A percentile compares a stretch with the other conserved stretches of the same genome.
phyloP scores from a whole-genome alignment of 768 basidiomycete species.

The Lactarius akahatsu region DNA sequence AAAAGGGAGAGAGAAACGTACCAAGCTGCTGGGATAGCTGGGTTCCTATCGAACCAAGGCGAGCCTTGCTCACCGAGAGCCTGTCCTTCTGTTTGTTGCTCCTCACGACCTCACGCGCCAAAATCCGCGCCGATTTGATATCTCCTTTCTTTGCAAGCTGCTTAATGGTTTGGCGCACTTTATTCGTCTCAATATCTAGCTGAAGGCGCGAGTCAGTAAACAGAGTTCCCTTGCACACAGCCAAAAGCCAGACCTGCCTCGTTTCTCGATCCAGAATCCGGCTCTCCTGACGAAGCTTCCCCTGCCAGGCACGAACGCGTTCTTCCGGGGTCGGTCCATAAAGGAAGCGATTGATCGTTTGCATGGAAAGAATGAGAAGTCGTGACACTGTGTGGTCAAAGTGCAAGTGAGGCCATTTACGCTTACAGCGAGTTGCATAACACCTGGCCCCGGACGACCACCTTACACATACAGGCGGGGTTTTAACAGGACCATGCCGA shows the following conservation, averaged over 20 bases:
- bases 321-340: conserved; percentile 98
- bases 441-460: no score
- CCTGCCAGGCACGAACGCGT: conserved; percentile 87
- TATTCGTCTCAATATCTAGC: conserved; percentile 80
- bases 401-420: neutral
- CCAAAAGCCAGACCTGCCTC: conserved; percentile 70
- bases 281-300: conserved; percentile 77
- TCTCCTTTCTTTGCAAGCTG: conserved; percentile 90
- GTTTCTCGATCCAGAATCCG: conserved; percentile 90
- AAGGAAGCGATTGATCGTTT: conserved; percentile 86
- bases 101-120: conserved; percentile 92
- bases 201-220: conserved; percentile 36
- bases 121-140: conserved; percentile 85
- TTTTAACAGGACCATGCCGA: no score
- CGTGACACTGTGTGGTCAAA: neutral
- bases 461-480: no score
- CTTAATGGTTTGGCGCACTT: conserved; percentile 79
- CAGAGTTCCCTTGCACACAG: conserved; percentile 22
- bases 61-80: conserved; percentile 88
- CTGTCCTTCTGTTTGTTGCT: conserved; percentile 94
- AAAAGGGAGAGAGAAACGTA: conserved; percentile 41
- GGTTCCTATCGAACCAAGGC: conserved; percentile 83
- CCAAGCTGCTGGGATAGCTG: conserved; percentile 92
- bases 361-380: conserved; percentile 48
- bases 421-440: no score